Base-by-base conservation (phyloP, 331 rosid genomes). In the Cydonia oblonga region DNA sequence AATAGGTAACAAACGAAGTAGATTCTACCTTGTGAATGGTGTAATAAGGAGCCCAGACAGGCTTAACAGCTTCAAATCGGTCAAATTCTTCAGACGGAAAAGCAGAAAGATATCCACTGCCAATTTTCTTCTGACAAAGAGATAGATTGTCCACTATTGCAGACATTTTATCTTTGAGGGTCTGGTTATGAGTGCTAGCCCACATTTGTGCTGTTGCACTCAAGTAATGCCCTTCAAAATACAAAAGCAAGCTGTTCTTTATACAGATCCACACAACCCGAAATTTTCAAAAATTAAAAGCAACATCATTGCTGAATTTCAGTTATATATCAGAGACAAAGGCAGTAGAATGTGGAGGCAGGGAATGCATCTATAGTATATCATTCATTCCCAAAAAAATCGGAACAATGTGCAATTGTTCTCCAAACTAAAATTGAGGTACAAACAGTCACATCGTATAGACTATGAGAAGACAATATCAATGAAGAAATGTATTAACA, bases 21-120 rank as follows among this genome's bases (percentile, higher is more conserved):
- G 76, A 40, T 49, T 68, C 51, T 80, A 95, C 99, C 97, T 95
- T 95, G 89, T 95, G 99, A 77, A 95, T 88, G 80, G 99, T 91
- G 85, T 91, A 95, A 75, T 95, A 95, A 64, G 99, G 99, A 83
- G 96, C 99, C 97, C 99, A 95, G 30, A 86, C 93, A 16, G 62
- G 49, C 56, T 74, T 7, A 51, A 85, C 12, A 54, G 84, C 90
- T 78, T 91, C 98, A 70, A 82, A 75, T 7, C 88, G 87, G 78
- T 93, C 98, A 63, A 93, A 93, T 15, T 60, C 54, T 70, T 87
- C 92, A 0, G 89, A 53, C 4, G 98, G 98, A 80, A 89, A 93
- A 15, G 98, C 98, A 24, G 98, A 91, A 52, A 93, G 96, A 83
- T 93, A 93, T 44, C 98, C 97, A 0, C 83, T 78, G 51, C 96